Conservation (phyloP, 306 rosid species). For the Glycine latifolia region DNA sequence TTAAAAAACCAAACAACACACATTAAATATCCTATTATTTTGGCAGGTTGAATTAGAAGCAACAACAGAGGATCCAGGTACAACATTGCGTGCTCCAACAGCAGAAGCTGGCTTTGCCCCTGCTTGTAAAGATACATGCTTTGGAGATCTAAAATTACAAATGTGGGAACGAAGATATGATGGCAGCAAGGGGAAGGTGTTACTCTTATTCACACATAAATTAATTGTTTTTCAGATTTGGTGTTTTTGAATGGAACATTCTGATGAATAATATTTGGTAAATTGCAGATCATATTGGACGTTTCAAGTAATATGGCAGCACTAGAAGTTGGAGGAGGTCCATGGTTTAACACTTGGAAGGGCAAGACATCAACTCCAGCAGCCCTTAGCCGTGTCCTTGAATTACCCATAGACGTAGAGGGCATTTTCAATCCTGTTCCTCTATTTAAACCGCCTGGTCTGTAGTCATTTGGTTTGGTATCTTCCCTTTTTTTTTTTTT, state of each 20-base stretch:
- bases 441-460: slow-evolving; percentile 84
- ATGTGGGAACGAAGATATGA: slow-evolving; percentile 85
- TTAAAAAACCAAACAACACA: no score
- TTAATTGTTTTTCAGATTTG: background rate
- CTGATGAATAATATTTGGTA: slow-evolving; percentile 20
- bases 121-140: slow-evolving; percentile 92
- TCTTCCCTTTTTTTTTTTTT: background rate
- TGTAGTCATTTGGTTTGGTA: slow-evolving; percentile 50
- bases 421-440: slow-evolving; percentile 60
- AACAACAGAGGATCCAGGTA: slow-evolving; percentile 74
- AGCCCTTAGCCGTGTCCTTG: slow-evolving; percentile 59
- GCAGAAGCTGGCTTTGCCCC: slow-evolving; percentile 74
- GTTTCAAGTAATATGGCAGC: slow-evolving; percentile 88
- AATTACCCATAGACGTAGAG: slow-evolving; percentile 69
- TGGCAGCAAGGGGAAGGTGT: slow-evolving; percentile 89
- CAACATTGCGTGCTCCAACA: slow-evolving; percentile 91
- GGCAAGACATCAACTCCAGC: slow-evolving; percentile 65
- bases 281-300: slow-evolving; percentile 73
- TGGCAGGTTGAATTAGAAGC: slow-evolving; percentile 85
- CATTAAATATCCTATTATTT: slow-evolving; percentile 5
- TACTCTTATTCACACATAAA: slow-evolving; percentile 8
- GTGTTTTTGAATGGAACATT: slow-evolving; percentile 39
- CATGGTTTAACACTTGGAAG: slow-evolving; percentile 93
- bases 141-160: slow-evolving; percentile 65
- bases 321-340: slow-evolving; percentile 93